These are phyloP conservation scores for Phytophthora pinifolia DNA, from an alignment of 352 stramenopile genomes.

Conservation along the genomic window DNA sequence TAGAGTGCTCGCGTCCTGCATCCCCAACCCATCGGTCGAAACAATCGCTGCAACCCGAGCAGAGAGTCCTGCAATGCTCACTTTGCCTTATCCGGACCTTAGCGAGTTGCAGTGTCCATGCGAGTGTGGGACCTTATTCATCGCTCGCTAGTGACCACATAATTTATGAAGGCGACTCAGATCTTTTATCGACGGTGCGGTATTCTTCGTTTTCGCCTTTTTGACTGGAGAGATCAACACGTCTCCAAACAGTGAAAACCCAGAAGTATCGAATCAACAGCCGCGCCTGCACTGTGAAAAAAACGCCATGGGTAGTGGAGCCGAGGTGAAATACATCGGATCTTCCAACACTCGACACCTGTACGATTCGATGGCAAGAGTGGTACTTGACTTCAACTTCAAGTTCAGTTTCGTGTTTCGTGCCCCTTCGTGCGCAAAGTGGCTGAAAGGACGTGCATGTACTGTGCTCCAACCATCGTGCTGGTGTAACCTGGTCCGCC, in stretches of 20 bases:
- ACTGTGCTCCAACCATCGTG: neutral
- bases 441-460: neutral
- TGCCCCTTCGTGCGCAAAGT: slow-evolving; percentile 31
- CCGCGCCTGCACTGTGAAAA: no score
- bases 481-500: slow-evolving; percentile 18
- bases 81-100: no score
- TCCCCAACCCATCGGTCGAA: neutral
- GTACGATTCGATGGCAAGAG: slow-evolving; percentile 29
- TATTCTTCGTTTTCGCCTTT: slow-evolving; percentile 10
- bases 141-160: neutral
- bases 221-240: slow-evolving; percentile 13
- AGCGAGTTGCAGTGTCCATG: no score
- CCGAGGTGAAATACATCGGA: neutral
- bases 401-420: slow-evolving; percentile 42
- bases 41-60: slow-evolving; percentile 1
- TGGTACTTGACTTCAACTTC: slow-evolving; percentile 16
- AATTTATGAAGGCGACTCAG: neutral
- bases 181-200: neutral
- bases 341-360: neutral
- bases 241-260: no score
- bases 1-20: neutral
- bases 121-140: neutral
- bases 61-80: no score
- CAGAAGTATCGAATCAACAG: no score
- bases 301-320: no score